A percentile compares a stretch with the other conserved stretches of the same genome.
Evolutionary conservation across 1,284 basidiomycete species (phyloP).

Genomic region (Wallemia hederae): DNA sequence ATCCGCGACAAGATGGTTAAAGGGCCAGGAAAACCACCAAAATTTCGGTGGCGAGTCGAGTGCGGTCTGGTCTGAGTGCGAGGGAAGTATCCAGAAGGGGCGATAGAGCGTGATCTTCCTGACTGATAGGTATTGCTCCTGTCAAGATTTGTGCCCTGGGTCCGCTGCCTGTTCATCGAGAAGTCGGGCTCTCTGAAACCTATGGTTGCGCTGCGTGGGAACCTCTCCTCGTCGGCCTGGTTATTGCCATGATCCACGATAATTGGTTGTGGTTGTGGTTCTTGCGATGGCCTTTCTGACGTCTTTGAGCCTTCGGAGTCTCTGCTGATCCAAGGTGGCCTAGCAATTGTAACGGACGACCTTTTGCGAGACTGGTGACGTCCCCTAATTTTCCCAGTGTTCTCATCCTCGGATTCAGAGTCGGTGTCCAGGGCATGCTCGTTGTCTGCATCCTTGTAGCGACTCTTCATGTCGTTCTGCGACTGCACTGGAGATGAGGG

Average conservation of each 20-base stretch:
- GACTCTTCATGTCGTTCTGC: conserved; percentile 13
- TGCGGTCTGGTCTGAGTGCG: conserved; percentile 16
- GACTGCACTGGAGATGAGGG: conserved; percentile 3
- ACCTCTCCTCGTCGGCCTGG: background rate
- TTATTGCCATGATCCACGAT: background rate
- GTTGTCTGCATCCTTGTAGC: conserved; percentile 2
- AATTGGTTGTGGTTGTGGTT: background rate
- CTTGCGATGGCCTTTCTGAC: background rate
- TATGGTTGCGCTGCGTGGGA: background rate
- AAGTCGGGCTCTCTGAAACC: background rate
- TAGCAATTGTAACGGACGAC: background rate
- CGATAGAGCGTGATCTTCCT: conserved; percentile 2
- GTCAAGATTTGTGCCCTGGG: background rate
- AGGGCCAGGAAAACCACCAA: conserved; percentile 74
- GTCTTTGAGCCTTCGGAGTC: background rate
- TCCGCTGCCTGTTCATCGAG: background rate
- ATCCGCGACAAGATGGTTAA: conserved; percentile 25
- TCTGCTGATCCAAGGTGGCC: background rate
- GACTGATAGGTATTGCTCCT: conserved; percentile 5
- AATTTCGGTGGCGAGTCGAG: conserved; percentile 21
- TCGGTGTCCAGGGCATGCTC: background rate
- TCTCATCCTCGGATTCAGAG: conserved; percentile 2
- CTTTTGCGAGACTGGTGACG: background rate
- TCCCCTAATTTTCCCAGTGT: background rate
- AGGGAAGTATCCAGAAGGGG: conserved; percentile 9